Percentiles rank a stretch among this genome's conserved stretches.
These are phyloP conservation scores for Pascua guehoae DNA, from an alignment of 1,284 basidiomycete species.

Conservation along the genomic window DNA sequence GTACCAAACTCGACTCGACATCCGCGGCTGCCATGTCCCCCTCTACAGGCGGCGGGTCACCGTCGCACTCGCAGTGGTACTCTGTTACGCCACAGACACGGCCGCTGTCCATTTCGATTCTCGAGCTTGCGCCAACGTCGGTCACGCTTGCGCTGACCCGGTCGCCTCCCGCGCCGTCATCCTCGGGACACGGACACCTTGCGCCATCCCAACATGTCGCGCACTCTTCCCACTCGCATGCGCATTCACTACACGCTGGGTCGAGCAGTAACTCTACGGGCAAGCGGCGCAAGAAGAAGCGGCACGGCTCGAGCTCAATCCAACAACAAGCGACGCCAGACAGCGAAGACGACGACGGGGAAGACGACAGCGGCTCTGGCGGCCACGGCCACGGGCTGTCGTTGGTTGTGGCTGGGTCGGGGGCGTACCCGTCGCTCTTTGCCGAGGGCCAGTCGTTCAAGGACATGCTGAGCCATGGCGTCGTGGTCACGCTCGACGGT, in stretches of 20 bases:
- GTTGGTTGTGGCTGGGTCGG: constrained; percentile 10
- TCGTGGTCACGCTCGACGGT: constrained; percentile 48
- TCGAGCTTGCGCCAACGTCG: constrained; percentile 48
- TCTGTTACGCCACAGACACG: constrained; percentile 44
- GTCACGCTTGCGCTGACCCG: constrained; percentile 47
- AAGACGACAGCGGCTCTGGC: constrained; percentile 15
- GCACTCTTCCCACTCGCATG: constrained; percentile 6
- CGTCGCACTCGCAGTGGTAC: constrained; percentile 42
- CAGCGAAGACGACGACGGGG: constrained; percentile 38
- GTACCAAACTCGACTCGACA: too few species aligned
- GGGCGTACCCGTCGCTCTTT: constrained; percentile 12
- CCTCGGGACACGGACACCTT: background rate
- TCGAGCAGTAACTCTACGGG: background rate
- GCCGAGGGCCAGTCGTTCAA: constrained; percentile 38
- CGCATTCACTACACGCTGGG: background rate
- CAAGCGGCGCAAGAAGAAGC: constrained; percentile 13
- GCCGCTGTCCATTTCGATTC: constrained; percentile 45
- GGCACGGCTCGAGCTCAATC: background rate
- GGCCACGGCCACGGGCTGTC: background rate
- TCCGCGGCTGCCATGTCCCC: constrained; percentile 19
- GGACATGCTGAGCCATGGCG: constrained; percentile 46
- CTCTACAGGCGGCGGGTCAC: constrained; percentile 5
- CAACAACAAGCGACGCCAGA: constrained; percentile 8
- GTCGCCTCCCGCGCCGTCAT: constrained; percentile 20
- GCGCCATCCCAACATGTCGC: constrained; percentile 21